Evolutionary conservation across 169 alveolate genomes (phyloP).

Genomic region (Eimeria brunetti): DNA sequence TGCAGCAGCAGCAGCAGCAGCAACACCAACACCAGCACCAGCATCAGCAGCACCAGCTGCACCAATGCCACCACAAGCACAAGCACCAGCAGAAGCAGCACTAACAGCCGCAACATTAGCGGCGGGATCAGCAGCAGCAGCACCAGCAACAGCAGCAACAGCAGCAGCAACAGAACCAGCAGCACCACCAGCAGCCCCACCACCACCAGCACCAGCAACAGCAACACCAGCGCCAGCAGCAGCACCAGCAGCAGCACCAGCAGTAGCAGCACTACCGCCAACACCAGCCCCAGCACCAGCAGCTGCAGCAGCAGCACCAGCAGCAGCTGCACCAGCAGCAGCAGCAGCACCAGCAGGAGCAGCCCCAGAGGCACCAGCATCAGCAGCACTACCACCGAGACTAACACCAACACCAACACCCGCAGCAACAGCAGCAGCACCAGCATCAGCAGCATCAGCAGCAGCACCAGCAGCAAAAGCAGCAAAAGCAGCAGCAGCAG

Average conservation of each 20-base stretch:
- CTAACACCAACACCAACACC: not conserved
- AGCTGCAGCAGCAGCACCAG: not conserved
- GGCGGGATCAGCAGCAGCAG: no score
- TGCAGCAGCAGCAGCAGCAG: not conserved
- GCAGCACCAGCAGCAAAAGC: not conserved
- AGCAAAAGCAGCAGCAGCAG: slow-evolving; percentile 15
- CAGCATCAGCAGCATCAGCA: not conserved
- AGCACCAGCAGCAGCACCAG: no score
- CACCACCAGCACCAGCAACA: no score
- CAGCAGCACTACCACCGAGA: not conserved
- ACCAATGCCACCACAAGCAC: not conserved
- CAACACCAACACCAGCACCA: not conserved
- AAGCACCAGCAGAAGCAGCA: slow-evolving; percentile 12
- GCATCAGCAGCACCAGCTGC: not conserved
- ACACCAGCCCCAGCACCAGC: slow-evolving; percentile 8
- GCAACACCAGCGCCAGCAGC: no score
- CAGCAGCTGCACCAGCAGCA: slow-evolving; percentile 11
- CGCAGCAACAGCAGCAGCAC: not conserved
- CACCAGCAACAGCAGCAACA: no score
- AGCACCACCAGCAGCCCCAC: no score
- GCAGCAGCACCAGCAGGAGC: not conserved
- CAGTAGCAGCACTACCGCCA: not conserved
- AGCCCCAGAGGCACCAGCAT: not conserved
- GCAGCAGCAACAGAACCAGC: no score
- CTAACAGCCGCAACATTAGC: not conserved